Base-by-base conservation (phyloP, 192 early-diverging fungal genomes). In the Dissophora globulifera region DNA sequence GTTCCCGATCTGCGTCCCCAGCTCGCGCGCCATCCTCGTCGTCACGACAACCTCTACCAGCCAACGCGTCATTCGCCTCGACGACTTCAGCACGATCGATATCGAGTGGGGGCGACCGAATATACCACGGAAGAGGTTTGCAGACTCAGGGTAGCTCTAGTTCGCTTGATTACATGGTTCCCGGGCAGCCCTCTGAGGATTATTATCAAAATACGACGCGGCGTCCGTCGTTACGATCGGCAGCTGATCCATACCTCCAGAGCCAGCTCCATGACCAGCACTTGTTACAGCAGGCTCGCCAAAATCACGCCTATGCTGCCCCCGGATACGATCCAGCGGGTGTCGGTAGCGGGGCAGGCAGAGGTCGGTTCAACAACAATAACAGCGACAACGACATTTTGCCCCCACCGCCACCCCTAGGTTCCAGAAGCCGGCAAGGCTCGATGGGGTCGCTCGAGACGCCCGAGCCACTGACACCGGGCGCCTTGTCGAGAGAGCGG, bases 51-150 rank as follows among this genome's bases (percentile, higher is more conserved):
- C 63, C 27, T 16, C 72, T 67, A 43, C 32, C 72, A 32, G 47
- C 62, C 46, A 76, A 76, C 58, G 19, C 72, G 67, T 67, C 72
- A 6, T 66, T 67, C 46, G 35, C 51, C 58, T 75, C 70, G 57
- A 32, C 63, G 16, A 61, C 72, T 11, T 69, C 69, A 42, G 42
- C 51, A n/a, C 45, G 31, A 8, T 49, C 72, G 25, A 57, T 51
- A 2, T 52, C 58, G 8, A 33, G 43, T 12, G 29, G n/a, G n/a
- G n/a, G 43, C 22, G 72, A 76, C 45, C 50, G 72, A 76, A 48
- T 66, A 66, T 57, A 76, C 72, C 72, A 76, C 17, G 64, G 72
- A 62, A 58, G 58, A 40, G 46, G 58, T 9, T 29, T 35, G 2
- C 41, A 11, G 16, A 32, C 27, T 30, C 58, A 69, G 12, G 67